Base-by-base conservation (phyloP, 2,329 filamentous ascomycete species). In the Microsporum audouinii region DNA sequence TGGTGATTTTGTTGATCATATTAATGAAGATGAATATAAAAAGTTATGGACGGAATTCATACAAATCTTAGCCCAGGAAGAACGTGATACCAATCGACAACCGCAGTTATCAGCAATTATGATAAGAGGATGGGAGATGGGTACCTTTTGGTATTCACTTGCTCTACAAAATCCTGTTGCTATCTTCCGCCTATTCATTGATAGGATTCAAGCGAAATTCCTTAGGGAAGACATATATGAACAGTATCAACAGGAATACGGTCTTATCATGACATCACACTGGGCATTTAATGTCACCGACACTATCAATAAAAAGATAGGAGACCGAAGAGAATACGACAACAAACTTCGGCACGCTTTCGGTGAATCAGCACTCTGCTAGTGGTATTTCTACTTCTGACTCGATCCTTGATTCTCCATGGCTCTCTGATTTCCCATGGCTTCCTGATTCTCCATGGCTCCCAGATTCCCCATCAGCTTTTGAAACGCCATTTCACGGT, bases 41-140 rank as follows among this genome's bases (percentile, higher is more conserved):
- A 55, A 38, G 5, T 47, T 61, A 34, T 58, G 62, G n/a, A 31
- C 60, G 58, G 65, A 70, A 36, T 68, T 69, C 41, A 61, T 63
- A 49, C 60, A 63, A 29, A 43, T 61, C 33, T 66, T 68, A 34
- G 61, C 62, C 47, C 55, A 64, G n/a, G 64, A 67, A 47, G 66
- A 69, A 59, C 31, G 17, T 47, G 17, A 41, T 29, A 10, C 47
- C 33, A n/a, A 39, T 7, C 14, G 12, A 17, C 5, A 23, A 47
- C 43, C 43, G 23, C 38, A 36, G 31, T 57, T 67, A 12, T 63
- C 47, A 43, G 17, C 29, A 8, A 53, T 66, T 8, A 63, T 67
- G 63, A 45, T 17, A n/a, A 31, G 38, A 38, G 31, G 10, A 36
- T 62, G 47, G 45, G 36, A 62, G 59, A 47, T 29, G 2, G 57